Conservation (phyloP, 768 basidiomycete species). For the Phanerodontia chrysosporium region DNA sequence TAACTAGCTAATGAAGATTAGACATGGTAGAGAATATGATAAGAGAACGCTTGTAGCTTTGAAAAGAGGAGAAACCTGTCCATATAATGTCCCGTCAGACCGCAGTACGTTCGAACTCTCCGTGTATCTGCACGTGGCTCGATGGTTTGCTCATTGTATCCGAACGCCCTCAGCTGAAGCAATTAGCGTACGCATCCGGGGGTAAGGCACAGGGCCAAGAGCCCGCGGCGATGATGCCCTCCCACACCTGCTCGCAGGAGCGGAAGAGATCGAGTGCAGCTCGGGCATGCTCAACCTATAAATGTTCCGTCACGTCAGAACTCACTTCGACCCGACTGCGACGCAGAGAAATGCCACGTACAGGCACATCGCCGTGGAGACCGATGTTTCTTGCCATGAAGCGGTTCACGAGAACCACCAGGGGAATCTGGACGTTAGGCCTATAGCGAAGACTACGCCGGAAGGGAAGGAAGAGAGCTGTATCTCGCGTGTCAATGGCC, state of each 20-base stretch:
- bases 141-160: neutral
- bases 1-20: neutral
- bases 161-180: constrained; percentile 16
- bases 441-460: constrained; percentile 37
- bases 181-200: constrained; percentile 19
- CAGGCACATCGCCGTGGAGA: constrained; percentile 34
- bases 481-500: constrained; percentile 49
- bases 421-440: constrained; percentile 29
- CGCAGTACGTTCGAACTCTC: neutral
- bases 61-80: neutral
- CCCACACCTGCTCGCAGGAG: constrained; percentile 46
- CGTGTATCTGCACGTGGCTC: neutral
- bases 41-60: too few species aligned
- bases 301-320: constrained; percentile 1
- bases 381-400: constrained; percentile 46
- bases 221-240: constrained; percentile 37
- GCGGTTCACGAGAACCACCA: constrained; percentile 37
- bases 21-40: too few species aligned
- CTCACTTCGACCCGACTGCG: neutral
- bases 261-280: constrained; percentile 52
- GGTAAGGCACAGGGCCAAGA: constrained; percentile 47
- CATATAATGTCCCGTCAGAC: neutral
- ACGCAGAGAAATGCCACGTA: constrained; percentile 24
- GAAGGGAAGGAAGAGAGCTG: constrained; percentile 49
- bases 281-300: constrained; percentile 42